Base-by-base conservation (phyloP, 2,329 filamentous ascomycete species). In the Rasamsonia emersonii region DNA sequence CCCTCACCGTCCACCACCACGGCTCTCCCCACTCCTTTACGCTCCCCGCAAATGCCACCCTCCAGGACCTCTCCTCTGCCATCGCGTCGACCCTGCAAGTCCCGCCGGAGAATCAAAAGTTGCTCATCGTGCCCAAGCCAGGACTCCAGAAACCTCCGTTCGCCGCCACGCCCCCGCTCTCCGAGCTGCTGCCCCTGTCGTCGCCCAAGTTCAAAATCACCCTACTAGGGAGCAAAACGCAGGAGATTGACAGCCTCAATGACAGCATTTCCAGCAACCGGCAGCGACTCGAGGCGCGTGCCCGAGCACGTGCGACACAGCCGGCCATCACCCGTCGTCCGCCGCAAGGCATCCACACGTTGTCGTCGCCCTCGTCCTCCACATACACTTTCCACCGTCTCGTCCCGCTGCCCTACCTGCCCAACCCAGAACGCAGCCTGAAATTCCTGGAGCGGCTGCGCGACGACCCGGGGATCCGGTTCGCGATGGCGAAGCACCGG, bases 301-400 rank as follows among this genome's bases (percentile, higher is more conserved):
- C 50, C n/a, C 30, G 46, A 3, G 53, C 49, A 1, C 37, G 45
- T 23, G 4, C 24, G 45, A 42, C 23, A 39, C 44, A 26, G 16
- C 23, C 36, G 28, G 23, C 35, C 23, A 21, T 33, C 28, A 27
- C 31, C 13, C 33, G 27, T 28, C 34, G 32, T 16, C 16, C 30
- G 29, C 24, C 28, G 14, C 37, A 42, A 11, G 51, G 50, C 7
- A 42, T 54, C 33, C 50, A 50, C 35, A 58, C 51, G 2, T 35
- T 56, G 24, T 47, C 41, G 10, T 33, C 47, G 16, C 36, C 40
- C 6, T 48, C 50, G 5, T 40, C 40, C 33, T 89, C 86, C 59
- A 91, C 49, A 38, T 94, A 93, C 62, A 93, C 83, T 0, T 98
- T 98, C 61, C 71, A 79, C 41, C 74, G 75, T 1, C 67, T 96